Percentiles rank a stretch among this genome's conserved stretches.
Conservation (phyloP, 345 rosid genomes). For the Noccaea caerulescens region DNA sequence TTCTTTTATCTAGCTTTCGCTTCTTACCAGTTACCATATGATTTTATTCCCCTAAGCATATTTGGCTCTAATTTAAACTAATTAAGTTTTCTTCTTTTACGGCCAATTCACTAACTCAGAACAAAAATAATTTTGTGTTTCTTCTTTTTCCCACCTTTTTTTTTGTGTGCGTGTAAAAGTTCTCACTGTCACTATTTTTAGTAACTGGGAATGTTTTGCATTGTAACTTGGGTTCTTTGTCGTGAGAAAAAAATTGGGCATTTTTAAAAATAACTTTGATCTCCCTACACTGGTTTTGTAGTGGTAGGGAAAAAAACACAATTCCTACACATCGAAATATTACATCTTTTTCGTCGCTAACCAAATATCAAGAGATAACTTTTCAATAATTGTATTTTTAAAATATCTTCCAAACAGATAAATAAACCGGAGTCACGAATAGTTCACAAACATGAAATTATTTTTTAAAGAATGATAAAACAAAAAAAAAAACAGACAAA, state of each 20-base stretch:
- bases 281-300: no score
- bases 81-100: neutral
- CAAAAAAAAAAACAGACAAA: neutral
- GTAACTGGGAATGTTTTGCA: neutral
- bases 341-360: neutral
- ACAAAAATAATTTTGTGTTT: neutral
- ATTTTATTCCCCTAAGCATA: slow-evolving; percentile 35
- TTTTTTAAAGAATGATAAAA: neutral
- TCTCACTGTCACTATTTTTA: neutral
- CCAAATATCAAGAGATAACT: neutral
- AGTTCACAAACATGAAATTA: slow-evolving; percentile 21
- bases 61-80: neutral
- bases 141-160: neutral
- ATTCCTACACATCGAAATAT: neutral
- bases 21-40: slow-evolving; percentile 14
- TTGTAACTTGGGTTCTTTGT: neutral
- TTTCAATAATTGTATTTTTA: neutral
- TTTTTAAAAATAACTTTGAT: no score
- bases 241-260: no score
- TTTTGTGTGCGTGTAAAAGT: neutral
- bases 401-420: slow-evolving; percentile 27
- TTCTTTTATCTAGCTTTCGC: slow-evolving; percentile 1
- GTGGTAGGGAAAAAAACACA: no score
- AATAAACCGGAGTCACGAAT: slow-evolving; percentile 14
- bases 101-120: neutral